Conservation (phyloP, 2,329 filamentous ascomycete species). For the Teratosphaeria viscida region DNA sequence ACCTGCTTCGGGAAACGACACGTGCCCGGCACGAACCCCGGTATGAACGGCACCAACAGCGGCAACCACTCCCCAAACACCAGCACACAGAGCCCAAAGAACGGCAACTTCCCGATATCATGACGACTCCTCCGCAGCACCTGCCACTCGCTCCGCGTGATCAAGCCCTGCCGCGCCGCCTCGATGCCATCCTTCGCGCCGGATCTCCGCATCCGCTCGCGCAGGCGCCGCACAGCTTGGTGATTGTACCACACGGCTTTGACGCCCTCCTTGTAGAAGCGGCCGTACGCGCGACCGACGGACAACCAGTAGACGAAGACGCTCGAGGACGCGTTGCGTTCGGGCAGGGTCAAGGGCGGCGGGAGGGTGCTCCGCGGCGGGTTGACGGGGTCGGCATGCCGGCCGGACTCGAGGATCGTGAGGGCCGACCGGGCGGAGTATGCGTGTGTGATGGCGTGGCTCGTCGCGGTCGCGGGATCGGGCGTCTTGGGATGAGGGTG, state of each 20-base stretch:
- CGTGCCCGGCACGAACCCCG: conserved; percentile 64
- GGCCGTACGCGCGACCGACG: conserved; percentile 63
- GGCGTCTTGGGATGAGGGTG: neutral
- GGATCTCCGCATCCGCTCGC: conserved; percentile 35
- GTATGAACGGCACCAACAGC: conserved; percentile 61
- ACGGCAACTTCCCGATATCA: conserved; percentile 66
- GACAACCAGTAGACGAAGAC: conserved; percentile 45
- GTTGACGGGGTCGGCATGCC: conserved; percentile 50
- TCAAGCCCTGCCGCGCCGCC: conserved; percentile 6
- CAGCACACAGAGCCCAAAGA: conserved; percentile 66
- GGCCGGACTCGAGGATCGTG: neutral
- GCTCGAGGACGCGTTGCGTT: conserved; percentile 37
- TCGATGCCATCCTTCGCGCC: conserved; percentile 5
- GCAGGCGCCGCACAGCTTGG: conserved; percentile 33
- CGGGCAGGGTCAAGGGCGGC: conserved; percentile 55
- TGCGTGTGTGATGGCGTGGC: neutral
- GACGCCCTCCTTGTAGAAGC: conserved; percentile 82
- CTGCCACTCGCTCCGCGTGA: conserved; percentile 60
- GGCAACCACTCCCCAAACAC: conserved; percentile 82
- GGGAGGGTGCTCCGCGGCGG: conserved; percentile 64
- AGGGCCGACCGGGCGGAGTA: conserved; percentile 7
- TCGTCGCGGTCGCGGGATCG: neutral
- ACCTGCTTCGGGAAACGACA: conserved; percentile 76
- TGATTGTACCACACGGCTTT: conserved; percentile 63
- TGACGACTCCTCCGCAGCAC: conserved; percentile 56